Base-by-base conservation (phyloP, 192 early-diverging fungal genomes). In the Geosiphon pyriformis region DNA sequence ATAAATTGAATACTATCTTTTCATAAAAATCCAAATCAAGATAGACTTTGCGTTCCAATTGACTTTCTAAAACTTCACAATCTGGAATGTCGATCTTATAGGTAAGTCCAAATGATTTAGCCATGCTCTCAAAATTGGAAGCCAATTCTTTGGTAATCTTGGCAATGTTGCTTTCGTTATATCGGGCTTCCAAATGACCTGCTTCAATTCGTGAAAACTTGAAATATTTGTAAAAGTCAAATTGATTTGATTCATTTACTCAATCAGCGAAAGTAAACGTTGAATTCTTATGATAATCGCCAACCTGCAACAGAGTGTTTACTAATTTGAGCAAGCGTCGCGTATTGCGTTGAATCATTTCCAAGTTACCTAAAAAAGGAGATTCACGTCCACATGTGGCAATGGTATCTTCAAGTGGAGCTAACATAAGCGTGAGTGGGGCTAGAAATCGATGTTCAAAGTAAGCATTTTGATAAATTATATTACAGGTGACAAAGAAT, bases 1-100 rank as follows among this genome's bases (percentile, higher is more conserved):
- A 71, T 34, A 87, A 55, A 48, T 87, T 87, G 49, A 85, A 80
- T 27, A n/a, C n/a, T n/a, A n/a, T n/a, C n/a, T n/a, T n/a, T n/a
- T n/a, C n/a, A n/a, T n/a, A n/a, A n/a, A n/a, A 87, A 49, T 85
- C 83, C 12, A 69, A 68, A 55, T 87, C 85, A 3, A 87, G 66
- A 67, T 69, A 87, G 11, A 72, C 29, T 31, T 50, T 50, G 18
- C 25, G n/a, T 32, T 27, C 27, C 17, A 64, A 7, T 8, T 3
- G 10, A 11, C 23, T 49, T 33, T 31, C 12, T 33, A 64, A 34
- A 31, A 22, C 29, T 3, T 52, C 61, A n/a, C n/a, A n/a, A n/a
- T n/a, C n/a, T 1, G 61, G 49, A 31, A 64, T 64, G 1, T 80
- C 77, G 32, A 80, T 72, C 18, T 61, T 60, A 51, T 67, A 83